Evolutionary conservation across 1,284 basidiomycete genomes (phyloP).

Genomic region (Cronartium ribicola): DNA sequence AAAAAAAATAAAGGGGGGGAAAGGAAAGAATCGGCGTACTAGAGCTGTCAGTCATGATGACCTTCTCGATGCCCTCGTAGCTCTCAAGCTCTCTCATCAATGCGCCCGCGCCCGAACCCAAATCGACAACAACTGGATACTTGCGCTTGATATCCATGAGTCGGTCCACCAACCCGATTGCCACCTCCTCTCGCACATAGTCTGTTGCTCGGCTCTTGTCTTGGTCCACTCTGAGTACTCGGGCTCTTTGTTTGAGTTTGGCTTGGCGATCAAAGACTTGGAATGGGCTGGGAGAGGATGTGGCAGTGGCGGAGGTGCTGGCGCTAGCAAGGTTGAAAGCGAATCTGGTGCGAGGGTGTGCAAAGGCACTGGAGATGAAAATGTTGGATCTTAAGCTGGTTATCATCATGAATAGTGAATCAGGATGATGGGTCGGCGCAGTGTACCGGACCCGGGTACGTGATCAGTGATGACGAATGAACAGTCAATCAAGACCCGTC

Average conservation of each 20-base stretch:
- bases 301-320: background rate
- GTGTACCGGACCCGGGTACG: background rate
- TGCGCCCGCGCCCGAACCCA: slow-evolving; percentile 50
- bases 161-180: slow-evolving; percentile 42
- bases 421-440: background rate
- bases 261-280: slow-evolving; percentile 76
- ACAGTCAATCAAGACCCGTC: no score
- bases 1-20: slow-evolving; percentile 44
- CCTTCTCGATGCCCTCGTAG: slow-evolving; percentile 20
- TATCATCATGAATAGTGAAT: no score
- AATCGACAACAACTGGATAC: slow-evolving; percentile 49
- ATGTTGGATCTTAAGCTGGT: no score
- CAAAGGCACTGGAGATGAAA: no score
- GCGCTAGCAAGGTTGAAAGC: background rate
- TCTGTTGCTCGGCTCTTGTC: slow-evolving; percentile 72
- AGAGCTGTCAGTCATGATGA: slow-evolving; percentile 12
- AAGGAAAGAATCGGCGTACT: background rate
- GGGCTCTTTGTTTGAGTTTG: slow-evolving; percentile 77
- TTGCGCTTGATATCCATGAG: slow-evolving; percentile 49
- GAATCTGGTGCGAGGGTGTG: no score
- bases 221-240: slow-evolving; percentile 62
- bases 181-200: slow-evolving; percentile 85
- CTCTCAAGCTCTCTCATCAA: slow-evolving; percentile 43
- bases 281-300: slow-evolving; percentile 44
- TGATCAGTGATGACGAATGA: no score